Percentiles rank a stretch among this genome's conserved stretches.
These are phyloP conservation scores for Phialophora macrospora DNA, from an alignment of 2,329 filamentous ascomycete species.

Conservation along the genomic window DNA sequence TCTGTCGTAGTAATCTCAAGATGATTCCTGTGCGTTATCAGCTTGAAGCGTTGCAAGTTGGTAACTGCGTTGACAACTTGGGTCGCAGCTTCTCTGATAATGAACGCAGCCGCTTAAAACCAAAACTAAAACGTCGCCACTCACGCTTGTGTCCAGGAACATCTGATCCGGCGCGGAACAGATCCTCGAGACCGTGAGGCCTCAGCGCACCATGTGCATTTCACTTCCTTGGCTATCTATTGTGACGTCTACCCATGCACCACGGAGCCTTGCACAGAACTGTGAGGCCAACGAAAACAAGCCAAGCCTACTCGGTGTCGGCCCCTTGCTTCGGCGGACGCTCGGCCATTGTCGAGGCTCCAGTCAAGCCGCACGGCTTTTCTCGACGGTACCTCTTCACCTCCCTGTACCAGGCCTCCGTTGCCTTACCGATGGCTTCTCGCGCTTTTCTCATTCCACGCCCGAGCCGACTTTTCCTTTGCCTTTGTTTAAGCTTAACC, in stretches of 20 bases:
- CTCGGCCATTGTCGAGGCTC: neutral
- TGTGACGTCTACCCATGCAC: slow-evolving; percentile 5
- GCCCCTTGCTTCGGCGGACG: slow-evolving; percentile 4
- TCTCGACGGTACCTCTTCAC: slow-evolving; percentile 9
- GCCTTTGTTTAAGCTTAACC: slow-evolving; percentile 18
- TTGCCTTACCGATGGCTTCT: neutral
- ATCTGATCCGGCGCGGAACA: neutral
- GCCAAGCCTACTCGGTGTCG: neutral
- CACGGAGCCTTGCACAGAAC: slow-evolving; percentile 9
- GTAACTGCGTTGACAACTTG: neutral
- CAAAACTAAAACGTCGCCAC: neutral
- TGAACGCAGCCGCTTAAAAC: neutral
- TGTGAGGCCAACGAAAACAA: neutral
- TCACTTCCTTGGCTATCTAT: neutral
- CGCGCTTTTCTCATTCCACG: neutral
- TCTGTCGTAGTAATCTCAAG: neutral
- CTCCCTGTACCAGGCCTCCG: neutral
- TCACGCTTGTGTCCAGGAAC: neutral
- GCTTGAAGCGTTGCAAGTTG: neutral
- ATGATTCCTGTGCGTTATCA: neutral
- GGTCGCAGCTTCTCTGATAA: neutral
- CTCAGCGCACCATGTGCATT: neutral
- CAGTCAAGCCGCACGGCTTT: slow-evolving; percentile 6
- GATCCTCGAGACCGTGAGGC: neutral
- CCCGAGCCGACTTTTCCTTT: slow-evolving; percentile 15